phyloP scores from a whole-genome alignment of 208 protist species.

The Plasmodiophora brassicae region DNA sequence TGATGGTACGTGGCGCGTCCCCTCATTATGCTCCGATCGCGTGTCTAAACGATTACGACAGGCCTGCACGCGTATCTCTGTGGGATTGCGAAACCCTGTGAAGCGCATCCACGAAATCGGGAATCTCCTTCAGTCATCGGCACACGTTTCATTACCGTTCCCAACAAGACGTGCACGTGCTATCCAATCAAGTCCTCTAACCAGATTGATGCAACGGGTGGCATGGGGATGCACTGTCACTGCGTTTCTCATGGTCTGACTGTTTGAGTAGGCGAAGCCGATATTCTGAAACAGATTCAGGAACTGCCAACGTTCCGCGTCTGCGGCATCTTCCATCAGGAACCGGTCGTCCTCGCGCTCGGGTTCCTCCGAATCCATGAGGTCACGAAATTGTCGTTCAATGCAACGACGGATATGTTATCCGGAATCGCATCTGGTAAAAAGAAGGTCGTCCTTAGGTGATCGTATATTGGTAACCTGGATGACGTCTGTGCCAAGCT shows the following conservation, averaged over 20 bases:
- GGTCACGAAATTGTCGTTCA: neutral
- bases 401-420: neutral
- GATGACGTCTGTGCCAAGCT: neutral
- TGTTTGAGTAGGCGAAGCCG: neutral
- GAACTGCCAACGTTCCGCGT: neutral
- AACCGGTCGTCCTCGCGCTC: neutral
- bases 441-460: neutral
- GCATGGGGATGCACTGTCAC: neutral
- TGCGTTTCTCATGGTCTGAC: neutral
- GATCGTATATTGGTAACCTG: no score
- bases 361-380: neutral
- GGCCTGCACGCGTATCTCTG: neutral
- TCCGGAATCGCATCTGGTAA: neutral
- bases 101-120: neutral
- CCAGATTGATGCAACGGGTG: neutral
- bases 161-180: constrained; percentile 24
- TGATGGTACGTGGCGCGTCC: constrained; percentile 17
- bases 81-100: neutral
- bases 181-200: neutral
- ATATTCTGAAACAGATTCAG: neutral
- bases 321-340: neutral
- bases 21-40: neutral
- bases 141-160: neutral
- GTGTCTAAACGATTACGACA: neutral
- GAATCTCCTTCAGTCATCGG: neutral